phyloP scores from a whole-genome alignment of 176 grass and related monocot species.

The Stipa capillata region DNA sequence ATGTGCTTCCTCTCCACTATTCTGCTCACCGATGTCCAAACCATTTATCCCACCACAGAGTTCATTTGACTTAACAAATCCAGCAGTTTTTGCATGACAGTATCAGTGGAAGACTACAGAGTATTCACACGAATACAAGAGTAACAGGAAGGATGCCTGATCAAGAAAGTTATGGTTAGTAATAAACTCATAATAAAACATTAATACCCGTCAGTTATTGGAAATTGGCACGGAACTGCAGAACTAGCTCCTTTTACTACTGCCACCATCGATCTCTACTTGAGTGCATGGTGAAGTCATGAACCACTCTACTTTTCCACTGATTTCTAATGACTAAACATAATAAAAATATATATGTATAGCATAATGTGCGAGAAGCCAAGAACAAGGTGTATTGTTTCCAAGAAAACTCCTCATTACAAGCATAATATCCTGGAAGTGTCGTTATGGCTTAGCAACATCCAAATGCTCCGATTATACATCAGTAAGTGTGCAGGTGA shows the following conservation, averaged over 20 bases:
- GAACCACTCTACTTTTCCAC: not conserved
- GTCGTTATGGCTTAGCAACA: not conserved
- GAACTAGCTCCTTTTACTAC: not conserved
- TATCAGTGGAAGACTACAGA: slow-evolving; percentile 51
- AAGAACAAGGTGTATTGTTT: not conserved
- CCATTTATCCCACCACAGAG: slow-evolving; percentile 28
- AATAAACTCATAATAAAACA: slow-evolving; percentile 20
- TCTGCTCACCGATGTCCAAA: slow-evolving; percentile 21
- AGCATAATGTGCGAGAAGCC: not conserved
- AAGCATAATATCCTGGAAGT: not conserved
- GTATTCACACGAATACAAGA: slow-evolving; percentile 91
- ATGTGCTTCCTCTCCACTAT: slow-evolving; percentile 23
- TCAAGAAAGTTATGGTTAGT: slow-evolving; percentile 20
- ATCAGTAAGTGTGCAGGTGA: not conserved
- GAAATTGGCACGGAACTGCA: not conserved
- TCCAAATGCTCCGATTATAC: not conserved
- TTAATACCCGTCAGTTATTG: not conserved
- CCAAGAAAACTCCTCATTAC: not conserved
- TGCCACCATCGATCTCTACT: not conserved
- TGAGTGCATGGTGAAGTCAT: not conserved
- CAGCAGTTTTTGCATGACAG: slow-evolving; percentile 57
- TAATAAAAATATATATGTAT: not conserved
- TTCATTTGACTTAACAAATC: slow-evolving; percentile 29
- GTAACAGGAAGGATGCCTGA: slow-evolving; percentile 76
- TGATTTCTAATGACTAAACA: not conserved